phyloP scores from a whole-genome alignment of 2,329 filamentous ascomycete species.

The Didymella sp. region DNA sequence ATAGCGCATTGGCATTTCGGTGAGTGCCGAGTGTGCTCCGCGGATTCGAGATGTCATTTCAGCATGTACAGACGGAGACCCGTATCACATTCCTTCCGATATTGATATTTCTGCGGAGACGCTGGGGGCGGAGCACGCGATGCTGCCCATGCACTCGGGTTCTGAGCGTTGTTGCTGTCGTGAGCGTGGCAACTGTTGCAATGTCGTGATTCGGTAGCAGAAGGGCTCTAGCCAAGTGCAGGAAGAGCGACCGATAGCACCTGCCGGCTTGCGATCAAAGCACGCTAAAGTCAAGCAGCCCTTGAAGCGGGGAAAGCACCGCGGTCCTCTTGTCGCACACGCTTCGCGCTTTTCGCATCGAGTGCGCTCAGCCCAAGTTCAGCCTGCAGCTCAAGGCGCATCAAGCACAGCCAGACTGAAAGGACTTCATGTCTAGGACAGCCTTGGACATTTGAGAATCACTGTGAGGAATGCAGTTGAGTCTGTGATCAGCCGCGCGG shows the following conservation, averaged over 20 bases:
- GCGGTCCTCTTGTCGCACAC: conserved; percentile 12
- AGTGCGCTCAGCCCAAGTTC: conserved; percentile 10
- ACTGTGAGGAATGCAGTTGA: background rate
- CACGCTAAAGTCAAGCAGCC: conserved; percentile 6
- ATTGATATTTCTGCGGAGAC: conserved; percentile 19
- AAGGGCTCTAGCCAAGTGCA: background rate
- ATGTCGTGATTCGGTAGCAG: conserved; percentile 13
- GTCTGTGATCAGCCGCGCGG: conserved; percentile 14
- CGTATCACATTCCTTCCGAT: conserved; percentile 4
- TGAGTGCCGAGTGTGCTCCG: background rate
- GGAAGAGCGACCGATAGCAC: conserved; percentile 16
- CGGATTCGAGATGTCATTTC: conserved; percentile 6
- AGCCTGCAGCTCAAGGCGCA: conserved; percentile 15
- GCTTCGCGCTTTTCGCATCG: conserved; percentile 15
- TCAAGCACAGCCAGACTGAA: conserved; percentile 7
- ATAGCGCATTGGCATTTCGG: conserved; percentile 12
- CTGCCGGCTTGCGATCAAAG: conserved; percentile 6
- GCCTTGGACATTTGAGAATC: background rate
- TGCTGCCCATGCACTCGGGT: conserved; percentile 3
- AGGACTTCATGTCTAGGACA: background rate
- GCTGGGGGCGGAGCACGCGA: conserved; percentile 17
- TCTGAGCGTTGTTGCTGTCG: background rate
- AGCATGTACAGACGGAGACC: conserved; percentile 4
- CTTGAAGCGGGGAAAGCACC: conserved; percentile 13
- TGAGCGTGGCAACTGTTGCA: conserved; percentile 11